These are phyloP conservation scores for Prototheca cutis DNA, from an alignment of 163 green algal species.

Conservation along the genomic window DNA sequence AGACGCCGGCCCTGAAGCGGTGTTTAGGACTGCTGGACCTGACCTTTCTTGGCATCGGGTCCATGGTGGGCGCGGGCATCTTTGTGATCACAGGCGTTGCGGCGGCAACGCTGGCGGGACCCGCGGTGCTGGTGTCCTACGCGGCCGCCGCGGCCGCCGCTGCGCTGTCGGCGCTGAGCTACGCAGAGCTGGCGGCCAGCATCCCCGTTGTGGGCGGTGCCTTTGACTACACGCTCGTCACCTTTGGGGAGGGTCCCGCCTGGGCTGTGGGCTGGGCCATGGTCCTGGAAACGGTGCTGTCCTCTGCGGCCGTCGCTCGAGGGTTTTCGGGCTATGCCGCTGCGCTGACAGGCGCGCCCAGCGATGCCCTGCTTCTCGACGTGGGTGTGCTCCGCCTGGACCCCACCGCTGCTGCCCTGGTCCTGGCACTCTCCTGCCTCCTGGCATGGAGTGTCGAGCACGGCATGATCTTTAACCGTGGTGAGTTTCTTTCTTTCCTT, in stretches of 20 bases:
- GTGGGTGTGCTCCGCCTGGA: conserved; percentile 27
- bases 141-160: conserved; percentile 43
- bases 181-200: conserved; percentile 64
- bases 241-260: conserved; percentile 59
- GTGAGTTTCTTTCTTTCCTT: too few relatives aligned
- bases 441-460: conserved; percentile 47
- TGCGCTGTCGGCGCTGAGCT: conserved; percentile 62
- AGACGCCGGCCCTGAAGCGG: neutral
- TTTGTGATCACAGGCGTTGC: conserved; percentile 67
- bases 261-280: conserved; percentile 66
- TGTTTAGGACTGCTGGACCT: conserved; percentile 34
- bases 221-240: conserved; percentile 63
- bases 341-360: conserved; percentile 36
- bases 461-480: conserved; percentile 47
- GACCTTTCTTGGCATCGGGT: conserved; percentile 55
- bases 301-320: conserved; percentile 51
- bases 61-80: conserved; percentile 61
- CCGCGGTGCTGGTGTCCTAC: conserved; percentile 61
- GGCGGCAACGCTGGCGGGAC: conserved; percentile 49
- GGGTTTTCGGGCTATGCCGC: conserved; percentile 65
- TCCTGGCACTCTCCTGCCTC: conserved; percentile 31
- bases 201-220: conserved; percentile 58
- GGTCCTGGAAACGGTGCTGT: conserved; percentile 67
- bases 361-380: conserved; percentile 30
- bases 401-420: neutral